Base-by-base conservation (phyloP, 345 rosid genomes). In the Hibiscus trionum region DNA sequence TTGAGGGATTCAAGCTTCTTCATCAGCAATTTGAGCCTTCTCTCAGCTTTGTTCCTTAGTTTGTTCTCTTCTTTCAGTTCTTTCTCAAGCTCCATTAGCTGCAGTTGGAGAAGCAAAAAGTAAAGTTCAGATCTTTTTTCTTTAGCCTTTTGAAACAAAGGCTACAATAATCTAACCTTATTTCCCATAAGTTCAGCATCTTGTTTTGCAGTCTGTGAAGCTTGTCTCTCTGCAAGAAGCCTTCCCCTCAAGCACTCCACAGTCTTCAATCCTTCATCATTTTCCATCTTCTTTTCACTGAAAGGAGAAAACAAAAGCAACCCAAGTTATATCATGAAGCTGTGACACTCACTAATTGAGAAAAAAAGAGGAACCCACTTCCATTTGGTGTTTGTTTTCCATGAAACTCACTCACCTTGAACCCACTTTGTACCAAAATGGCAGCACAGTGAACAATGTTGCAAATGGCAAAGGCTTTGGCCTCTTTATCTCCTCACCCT, bases 221-320 rank as follows among this genome's bases (percentile, higher is more conserved):
- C 86, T 76, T 91, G 95, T 72, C 98, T 91, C 80, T 91, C 96
- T 31, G 98, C 91, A 62, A 87, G 84, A 72, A 93, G 69, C 78
- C 96, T 91, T 67, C 96, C 98, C 84, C 96, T 88, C 33, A 94
- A 77, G 74, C 91, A 87, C 72, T 90, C 90, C 50, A 88, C 39
- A 29, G 91, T 90, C 80, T 84, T 85, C 67, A 78, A 53, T 53
- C 84, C 75, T 17, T 75, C 81, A 17, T 77, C 80, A 55, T 47
- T 85, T 61, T 77, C 88, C 71, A 76, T 76, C 37, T 60, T 47
- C 57, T 53, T 66, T 65, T 82, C 86, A 77, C 87, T 85, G 69
- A 33, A 11, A 60, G 42, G 17, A 6, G 57, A 52, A 75, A 63
- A 47, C 19, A 77, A 47, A 72, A 68, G 47, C 17, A 66, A 35